Evolutionary conservation across 345 rosid species (phyloP).

Genomic region (Salix arbutifolia): DNA sequence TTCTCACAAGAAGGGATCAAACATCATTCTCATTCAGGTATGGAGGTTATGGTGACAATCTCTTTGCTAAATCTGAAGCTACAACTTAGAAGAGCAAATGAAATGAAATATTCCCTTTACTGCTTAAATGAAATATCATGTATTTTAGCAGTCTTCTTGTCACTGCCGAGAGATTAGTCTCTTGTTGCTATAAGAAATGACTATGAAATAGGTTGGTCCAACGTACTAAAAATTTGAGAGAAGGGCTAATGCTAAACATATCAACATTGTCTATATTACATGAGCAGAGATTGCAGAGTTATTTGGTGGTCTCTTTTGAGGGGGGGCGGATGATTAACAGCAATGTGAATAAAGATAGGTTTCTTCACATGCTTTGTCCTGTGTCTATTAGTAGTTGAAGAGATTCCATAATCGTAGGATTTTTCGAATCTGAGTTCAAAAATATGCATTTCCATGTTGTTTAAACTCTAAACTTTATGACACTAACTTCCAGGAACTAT

Average conservation of each 20-base stretch:
- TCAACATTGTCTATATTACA: neutral
- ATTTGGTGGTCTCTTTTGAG: too few species aligned
- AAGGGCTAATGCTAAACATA: neutral
- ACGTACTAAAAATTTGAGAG: neutral
- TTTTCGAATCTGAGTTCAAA: neutral
- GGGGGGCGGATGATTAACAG: too few species aligned
- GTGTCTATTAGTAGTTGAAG: too few species aligned
- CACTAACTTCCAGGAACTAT: slow-evolving; percentile 60
- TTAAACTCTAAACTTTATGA: slow-evolving; percentile 2
- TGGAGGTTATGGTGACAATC: neutral
- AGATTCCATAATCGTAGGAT: too few species aligned
- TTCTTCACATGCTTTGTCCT: neutral
- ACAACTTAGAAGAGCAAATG: neutral
- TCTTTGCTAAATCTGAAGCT: neutral
- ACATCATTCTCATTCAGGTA: slow-evolving; percentile 90
- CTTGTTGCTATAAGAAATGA: neutral
- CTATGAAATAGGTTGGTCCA: neutral
- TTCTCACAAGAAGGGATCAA: slow-evolving; percentile 70
- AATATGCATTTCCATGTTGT: neutral
- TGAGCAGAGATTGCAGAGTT: too few species aligned
- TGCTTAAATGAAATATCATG: neutral
- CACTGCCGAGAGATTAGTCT: neutral
- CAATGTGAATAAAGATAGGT: too few species aligned
- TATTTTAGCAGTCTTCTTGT: neutral
- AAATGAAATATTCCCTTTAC: neutral